Percentiles rank a stretch among this genome's conserved stretches.
Evolutionary conservation across 106 monocot species (phyloP).

Genomic region (Narthecium ossifragum): DNA sequence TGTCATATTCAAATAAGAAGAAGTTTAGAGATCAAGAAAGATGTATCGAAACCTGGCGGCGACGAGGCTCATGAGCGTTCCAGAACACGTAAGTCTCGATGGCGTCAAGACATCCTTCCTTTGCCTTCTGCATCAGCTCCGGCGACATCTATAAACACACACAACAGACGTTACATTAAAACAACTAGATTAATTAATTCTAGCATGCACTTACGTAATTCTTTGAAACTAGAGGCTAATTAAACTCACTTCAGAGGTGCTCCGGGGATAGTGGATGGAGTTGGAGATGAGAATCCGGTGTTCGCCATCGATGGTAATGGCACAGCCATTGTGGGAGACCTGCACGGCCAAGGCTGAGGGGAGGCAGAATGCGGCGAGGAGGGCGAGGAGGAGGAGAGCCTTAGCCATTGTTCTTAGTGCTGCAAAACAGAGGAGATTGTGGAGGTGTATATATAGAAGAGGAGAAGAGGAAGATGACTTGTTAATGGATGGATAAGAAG

Average conservation of each 20-base stretch:
- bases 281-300: slow-evolving; percentile 33
- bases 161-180: no score
- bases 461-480: no score
- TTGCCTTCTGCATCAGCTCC: slow-evolving; percentile 49
- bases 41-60: slow-evolving; percentile 29
- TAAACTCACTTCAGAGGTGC: slow-evolving; percentile 42
- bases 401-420: no score
- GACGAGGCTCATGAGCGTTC: slow-evolving; percentile 51
- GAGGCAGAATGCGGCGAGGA: no score
- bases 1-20: no score
- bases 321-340: slow-evolving; percentile 31
- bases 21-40: no score
- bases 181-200: background rate
- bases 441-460: no score
- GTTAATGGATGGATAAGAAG: no score
- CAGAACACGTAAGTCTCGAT: slow-evolving; percentile 76
- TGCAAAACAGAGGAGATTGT: no score
- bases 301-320: slow-evolving; percentile 31
- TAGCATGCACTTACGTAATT: no score
- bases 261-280: slow-evolving; percentile 48
- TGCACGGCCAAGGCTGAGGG: no score
- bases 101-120: slow-evolving; percentile 61
- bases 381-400: no score
- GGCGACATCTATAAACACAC: slow-evolving; percentile 49
- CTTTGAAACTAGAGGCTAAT: background rate